These are phyloP conservation scores for Saitozyma sp. DNA, from an alignment of 768 basidiomycete genomes.

Conservation along the genomic window DNA sequence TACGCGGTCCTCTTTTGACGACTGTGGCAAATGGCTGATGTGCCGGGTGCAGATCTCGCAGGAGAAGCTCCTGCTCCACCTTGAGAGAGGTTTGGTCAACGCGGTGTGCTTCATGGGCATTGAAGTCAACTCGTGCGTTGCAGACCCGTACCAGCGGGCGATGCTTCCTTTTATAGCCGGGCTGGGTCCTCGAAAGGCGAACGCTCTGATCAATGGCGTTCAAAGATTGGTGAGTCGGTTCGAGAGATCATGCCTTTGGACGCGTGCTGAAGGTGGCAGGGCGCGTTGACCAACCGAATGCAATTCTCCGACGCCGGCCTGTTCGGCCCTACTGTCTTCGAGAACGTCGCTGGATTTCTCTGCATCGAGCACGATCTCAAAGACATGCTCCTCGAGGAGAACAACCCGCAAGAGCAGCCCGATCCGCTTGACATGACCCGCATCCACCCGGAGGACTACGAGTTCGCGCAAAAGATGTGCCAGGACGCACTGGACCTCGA, in stretches of 20 bases:
- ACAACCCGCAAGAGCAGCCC: slow-evolving; percentile 67
- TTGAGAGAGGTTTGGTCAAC: slow-evolving; percentile 87
- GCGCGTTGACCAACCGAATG: slow-evolving; percentile 82
- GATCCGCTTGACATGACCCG: slow-evolving; percentile 94
- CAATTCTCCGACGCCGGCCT: slow-evolving; percentile 81
- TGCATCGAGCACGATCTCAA: slow-evolving; percentile 65
- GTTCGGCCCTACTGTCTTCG: slow-evolving; percentile 80
- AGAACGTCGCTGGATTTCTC: slow-evolving; percentile 71
- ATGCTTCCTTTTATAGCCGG: slow-evolving; percentile 89
- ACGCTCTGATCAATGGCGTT: slow-evolving; percentile 72
- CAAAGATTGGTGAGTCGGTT: slow-evolving; percentile 64
- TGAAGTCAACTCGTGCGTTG: slow-evolving; percentile 89
- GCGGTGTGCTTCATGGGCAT: slow-evolving; percentile 89
- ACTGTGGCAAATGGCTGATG: too few relatives aligned
- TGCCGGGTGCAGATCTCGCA: slow-evolving; percentile 82
- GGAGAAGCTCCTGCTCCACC: slow-evolving; percentile 75
- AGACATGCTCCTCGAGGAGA: slow-evolving; percentile 62
- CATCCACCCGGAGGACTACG: slow-evolving; percentile 96
- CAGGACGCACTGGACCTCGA: slow-evolving; percentile 96
- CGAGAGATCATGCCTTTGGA: neutral
- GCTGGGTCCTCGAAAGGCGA: slow-evolving; percentile 90
- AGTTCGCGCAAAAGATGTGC: slow-evolving; percentile 96
- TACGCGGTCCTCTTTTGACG: too few relatives aligned
- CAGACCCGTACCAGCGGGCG: slow-evolving; percentile 82
- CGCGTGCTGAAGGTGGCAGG: slow-evolving; percentile 58